Conservation (phyloP, 495 filamentous ascomycete genomes). For the Lichenothelia convexa region DNA sequence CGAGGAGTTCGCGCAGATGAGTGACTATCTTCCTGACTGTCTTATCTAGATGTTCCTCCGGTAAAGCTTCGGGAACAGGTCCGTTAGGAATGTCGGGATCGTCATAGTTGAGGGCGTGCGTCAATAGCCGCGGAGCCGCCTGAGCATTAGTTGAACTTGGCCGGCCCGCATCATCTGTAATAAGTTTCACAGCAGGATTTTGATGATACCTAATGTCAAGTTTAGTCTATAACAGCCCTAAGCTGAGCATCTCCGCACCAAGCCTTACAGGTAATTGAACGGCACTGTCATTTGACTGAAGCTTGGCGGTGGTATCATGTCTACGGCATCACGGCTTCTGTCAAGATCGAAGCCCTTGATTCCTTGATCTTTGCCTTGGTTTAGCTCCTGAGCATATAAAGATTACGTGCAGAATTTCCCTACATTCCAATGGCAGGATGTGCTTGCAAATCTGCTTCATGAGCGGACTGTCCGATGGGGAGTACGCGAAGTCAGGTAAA, state of each 20-base stretch:
- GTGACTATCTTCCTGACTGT: conserved; percentile 39
- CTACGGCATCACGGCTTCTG: conserved; percentile 36
- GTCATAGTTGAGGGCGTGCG: neutral
- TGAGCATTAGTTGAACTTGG: conserved; percentile 1
- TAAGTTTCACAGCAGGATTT: conserved; percentile 10
- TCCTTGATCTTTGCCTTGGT: conserved; percentile 49
- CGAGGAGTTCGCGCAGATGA: conserved; percentile 40
- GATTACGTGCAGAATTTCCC: conserved; percentile 4
- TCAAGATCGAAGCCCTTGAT: conserved; percentile 59
- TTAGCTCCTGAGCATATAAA: no score
- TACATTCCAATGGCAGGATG: conserved; percentile 47
- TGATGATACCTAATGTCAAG: conserved; percentile 12
- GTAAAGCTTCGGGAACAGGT: conserved; percentile 9
- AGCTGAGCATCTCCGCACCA: no score
- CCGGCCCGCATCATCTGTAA: neutral
- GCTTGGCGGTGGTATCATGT: conserved; percentile 62
- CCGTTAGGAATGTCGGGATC: neutral
- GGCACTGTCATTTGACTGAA: conserved; percentile 50
- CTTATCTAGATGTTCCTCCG: conserved; percentile 27
- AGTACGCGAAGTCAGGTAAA: conserved; percentile 62
- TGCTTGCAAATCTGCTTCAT: conserved; percentile 44
- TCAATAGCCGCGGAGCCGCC: neutral
- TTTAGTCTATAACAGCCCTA: no score
- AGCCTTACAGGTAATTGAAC: conserved; percentile 38
- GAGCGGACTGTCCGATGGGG: conserved; percentile 41